Evolutionary conservation across 2,329 filamentous ascomycete species (phyloP).

Genomic region (Teratosphaeria viscida): DNA sequence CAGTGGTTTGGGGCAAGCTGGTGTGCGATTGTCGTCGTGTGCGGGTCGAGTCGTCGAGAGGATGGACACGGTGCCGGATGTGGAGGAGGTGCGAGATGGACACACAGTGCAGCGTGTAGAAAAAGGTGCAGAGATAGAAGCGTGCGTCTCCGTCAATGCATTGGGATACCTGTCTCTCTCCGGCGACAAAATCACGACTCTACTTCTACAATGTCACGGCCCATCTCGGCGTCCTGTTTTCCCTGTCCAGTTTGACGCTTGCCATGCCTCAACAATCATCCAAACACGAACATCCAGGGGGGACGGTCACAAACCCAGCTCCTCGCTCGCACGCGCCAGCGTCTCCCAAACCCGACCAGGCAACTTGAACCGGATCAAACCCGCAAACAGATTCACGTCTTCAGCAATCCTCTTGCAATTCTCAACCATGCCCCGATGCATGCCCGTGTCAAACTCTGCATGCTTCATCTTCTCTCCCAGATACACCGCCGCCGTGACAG

Average conservation of each 20-base stretch:
- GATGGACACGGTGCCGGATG: not conserved
- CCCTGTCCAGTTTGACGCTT: not conserved
- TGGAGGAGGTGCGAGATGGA: no score
- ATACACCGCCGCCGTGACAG: slow-evolving; percentile 71
- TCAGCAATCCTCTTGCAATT: slow-evolving; percentile 70
- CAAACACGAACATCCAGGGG: not conserved
- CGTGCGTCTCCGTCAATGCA: not conserved
- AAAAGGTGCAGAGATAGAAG: no score
- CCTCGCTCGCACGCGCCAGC: slow-evolving; percentile 68
- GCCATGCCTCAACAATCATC: not conserved
- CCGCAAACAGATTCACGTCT: slow-evolving; percentile 88
- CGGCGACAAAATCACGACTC: not conserved
- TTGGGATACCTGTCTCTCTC: not conserved
- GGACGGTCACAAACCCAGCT: slow-evolving; percentile 32
- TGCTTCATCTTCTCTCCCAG: slow-evolving; percentile 62
- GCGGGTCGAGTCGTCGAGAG: not conserved
- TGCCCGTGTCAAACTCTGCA: slow-evolving; percentile 57
- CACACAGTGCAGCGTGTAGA: not conserved
- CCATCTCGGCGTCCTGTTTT: not conserved
- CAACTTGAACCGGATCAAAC: slow-evolving; percentile 82
- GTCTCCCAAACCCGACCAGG: slow-evolving; percentile 81
- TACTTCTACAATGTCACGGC: not conserved
- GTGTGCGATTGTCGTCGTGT: not conserved
- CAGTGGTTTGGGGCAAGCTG: not conserved
- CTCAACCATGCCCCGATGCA: slow-evolving; percentile 47